A percentile compares a stretch with the other conserved stretches of the same genome.
Evolutionary conservation across 306 rosid genomes (phyloP).

Genomic region (Prunus salicina): DNA sequence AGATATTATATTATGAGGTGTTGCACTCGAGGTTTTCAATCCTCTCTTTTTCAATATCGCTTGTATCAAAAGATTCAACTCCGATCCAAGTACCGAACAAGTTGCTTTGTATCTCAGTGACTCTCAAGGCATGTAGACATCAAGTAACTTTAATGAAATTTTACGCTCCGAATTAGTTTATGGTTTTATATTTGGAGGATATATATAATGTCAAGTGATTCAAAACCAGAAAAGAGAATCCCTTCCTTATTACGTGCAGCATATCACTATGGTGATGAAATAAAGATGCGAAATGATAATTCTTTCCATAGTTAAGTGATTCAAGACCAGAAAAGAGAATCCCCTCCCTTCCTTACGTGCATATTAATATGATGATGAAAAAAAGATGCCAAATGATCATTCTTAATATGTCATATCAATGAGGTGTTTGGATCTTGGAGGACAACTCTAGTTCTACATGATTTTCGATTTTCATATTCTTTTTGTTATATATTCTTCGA

Average conservation of each 20-base stretch:
- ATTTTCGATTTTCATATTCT: slow-evolving; percentile 12
- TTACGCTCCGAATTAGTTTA: too few species aligned
- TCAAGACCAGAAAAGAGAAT: slow-evolving; percentile 5
- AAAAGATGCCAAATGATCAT: too few species aligned
- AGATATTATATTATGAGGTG: background rate
- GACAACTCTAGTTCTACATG: slow-evolving; percentile 40
- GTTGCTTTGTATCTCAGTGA: too few species aligned
- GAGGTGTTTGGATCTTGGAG: slow-evolving; percentile 51
- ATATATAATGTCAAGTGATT: background rate
- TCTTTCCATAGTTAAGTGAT: background rate
- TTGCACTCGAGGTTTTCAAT: too few species aligned
- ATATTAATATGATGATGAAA: slow-evolving; percentile 5
- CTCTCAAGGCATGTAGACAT: too few species aligned
- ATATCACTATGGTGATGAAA: background rate
- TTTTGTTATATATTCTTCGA: background rate
- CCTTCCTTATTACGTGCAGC: background rate
- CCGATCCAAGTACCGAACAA: too few species aligned
- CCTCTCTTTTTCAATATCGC: too few species aligned
- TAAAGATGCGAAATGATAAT: background rate
- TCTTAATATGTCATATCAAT: slow-evolving; percentile 18
- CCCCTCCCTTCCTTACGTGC: background rate
- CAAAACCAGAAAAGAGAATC: slow-evolving; percentile 11
- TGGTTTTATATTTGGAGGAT: too few species aligned
- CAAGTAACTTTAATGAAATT: too few species aligned
- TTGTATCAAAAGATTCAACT: too few species aligned